Percentiles rank a stretch among this genome's conserved stretches.
Evolutionary conservation across 2,329 filamentous ascomycete genomes (phyloP).

Genomic region (Fusarium nodosum): DNA sequence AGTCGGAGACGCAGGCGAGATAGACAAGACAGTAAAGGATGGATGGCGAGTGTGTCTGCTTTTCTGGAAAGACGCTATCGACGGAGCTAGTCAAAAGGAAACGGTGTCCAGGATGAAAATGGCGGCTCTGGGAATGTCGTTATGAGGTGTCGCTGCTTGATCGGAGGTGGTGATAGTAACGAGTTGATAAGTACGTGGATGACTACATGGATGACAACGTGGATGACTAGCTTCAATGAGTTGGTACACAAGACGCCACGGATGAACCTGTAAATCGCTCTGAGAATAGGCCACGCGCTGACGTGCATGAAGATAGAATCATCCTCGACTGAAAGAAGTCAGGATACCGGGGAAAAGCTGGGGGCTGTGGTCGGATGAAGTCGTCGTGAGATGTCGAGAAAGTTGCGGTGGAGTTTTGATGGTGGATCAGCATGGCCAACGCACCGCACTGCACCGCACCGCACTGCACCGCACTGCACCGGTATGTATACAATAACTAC

Average conservation of each 20-base stretch:
- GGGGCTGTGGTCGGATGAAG: conserved; percentile 27
- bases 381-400: conserved; percentile 47
- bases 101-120: conserved; percentile 7
- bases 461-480: conserved; percentile 18
- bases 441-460: conserved; percentile 28
- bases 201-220: conserved; percentile 24
- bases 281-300: conserved; percentile 36
- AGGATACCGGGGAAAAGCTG: conserved; percentile 37
- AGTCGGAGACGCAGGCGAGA: conserved; percentile 30
- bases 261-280: conserved; percentile 28
- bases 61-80: conserved; percentile 14
- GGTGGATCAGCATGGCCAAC: conserved; percentile 46
- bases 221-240: conserved; percentile 17
- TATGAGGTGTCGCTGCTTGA: background rate
- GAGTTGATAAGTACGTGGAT: conserved; percentile 13
- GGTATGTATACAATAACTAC: background rate
- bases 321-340: conserved; percentile 38
- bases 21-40: conserved; percentile 17
- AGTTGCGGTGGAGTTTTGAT: conserved; percentile 37
- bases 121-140: conserved; percentile 2
- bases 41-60: conserved; percentile 2
- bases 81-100: conserved; percentile 6
- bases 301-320: conserved; percentile 47
- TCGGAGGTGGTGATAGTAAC: conserved; percentile 17
- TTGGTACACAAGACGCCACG: conserved; percentile 32